phyloP scores from a whole-genome alignment of 306 rosid genomes.

The Pterocarpus macrocarpus region DNA sequence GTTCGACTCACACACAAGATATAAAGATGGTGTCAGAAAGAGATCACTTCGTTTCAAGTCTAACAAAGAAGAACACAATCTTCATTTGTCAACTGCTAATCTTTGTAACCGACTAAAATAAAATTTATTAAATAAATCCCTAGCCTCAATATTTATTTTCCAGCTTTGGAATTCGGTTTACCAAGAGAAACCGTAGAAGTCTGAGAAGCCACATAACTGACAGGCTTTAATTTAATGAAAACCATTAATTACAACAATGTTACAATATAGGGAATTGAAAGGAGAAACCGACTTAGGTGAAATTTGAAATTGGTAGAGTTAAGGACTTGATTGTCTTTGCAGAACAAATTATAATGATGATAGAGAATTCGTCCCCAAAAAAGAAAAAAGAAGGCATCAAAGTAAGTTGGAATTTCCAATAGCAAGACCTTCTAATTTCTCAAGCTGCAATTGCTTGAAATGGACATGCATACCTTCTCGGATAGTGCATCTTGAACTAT shows the following conservation, averaged over 20 bases:
- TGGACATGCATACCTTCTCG: conserved; percentile 69
- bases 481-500: conserved; percentile 96
- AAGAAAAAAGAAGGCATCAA: neutral
- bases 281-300: neutral
- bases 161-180: neutral
- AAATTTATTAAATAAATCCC: neutral
- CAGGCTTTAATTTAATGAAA: conserved; percentile 3
- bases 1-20: conserved; percentile 4
- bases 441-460: neutral
- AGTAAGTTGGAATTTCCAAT: neutral
- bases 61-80: neutral
- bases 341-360: neutral
- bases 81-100: neutral
- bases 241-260: neutral
- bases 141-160: neutral
- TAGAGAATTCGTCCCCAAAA: neutral
- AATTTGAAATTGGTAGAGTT: neutral
- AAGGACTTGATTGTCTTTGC: conserved; percentile 3
- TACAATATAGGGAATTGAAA: neutral
- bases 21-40: conserved; percentile 43
- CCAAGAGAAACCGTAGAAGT: too few relatives aligned
- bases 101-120: neutral
- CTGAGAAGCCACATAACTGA: neutral
- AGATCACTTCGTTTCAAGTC: conserved; percentile 5
- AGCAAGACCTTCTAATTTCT: neutral